phyloP scores from a whole-genome alignment of 2,329 filamentous ascomycete genomes.

The Cordyceps fumosorosea region DNA sequence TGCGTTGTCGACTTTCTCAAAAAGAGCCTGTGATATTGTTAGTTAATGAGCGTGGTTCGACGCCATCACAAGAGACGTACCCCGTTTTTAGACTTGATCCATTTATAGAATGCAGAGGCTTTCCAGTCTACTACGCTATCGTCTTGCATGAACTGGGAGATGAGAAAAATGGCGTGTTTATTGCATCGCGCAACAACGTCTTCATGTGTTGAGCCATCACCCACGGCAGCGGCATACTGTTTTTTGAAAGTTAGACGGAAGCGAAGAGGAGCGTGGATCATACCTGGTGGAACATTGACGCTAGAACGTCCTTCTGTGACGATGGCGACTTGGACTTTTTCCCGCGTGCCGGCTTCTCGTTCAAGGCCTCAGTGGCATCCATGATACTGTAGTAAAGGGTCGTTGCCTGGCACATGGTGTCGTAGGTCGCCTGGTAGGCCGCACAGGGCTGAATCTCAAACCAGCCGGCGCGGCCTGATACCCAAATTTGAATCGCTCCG shows the following conservation, averaged over 20 bases:
- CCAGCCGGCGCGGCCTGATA: slow-evolving; percentile 53
- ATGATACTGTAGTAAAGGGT: slow-evolving; percentile 57
- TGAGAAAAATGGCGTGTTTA: slow-evolving; percentile 45
- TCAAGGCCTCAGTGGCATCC: slow-evolving; percentile 43
- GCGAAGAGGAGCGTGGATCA: background rate
- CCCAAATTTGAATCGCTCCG: slow-evolving; percentile 56
- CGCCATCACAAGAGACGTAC: slow-evolving; percentile 26
- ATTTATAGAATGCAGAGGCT: slow-evolving; percentile 41
- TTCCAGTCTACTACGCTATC: slow-evolving; percentile 33
- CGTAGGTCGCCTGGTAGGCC: slow-evolving; percentile 49
- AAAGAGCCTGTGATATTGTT: slow-evolving; percentile 20
- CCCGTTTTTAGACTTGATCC: slow-evolving; percentile 35
- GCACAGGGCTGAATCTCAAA: slow-evolving; percentile 57
- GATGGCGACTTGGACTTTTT: slow-evolving; percentile 22
- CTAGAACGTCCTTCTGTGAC: slow-evolving; percentile 24
- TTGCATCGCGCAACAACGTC: slow-evolving; percentile 42
- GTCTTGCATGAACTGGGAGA: slow-evolving; percentile 44
- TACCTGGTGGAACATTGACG: slow-evolving; percentile 28
- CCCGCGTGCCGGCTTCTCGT: slow-evolving; percentile 24
- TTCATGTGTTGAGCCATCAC: slow-evolving; percentile 44
- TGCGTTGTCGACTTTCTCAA: slow-evolving; percentile 19
- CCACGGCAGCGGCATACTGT: slow-evolving; percentile 45
- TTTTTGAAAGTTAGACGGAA: background rate
- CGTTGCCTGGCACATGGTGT: slow-evolving; percentile 57
- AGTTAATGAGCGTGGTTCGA: background rate